Evolutionary conservation across 108 stramenopile genomes (phyloP).

Genomic region (Cyclotella sp.): DNA sequence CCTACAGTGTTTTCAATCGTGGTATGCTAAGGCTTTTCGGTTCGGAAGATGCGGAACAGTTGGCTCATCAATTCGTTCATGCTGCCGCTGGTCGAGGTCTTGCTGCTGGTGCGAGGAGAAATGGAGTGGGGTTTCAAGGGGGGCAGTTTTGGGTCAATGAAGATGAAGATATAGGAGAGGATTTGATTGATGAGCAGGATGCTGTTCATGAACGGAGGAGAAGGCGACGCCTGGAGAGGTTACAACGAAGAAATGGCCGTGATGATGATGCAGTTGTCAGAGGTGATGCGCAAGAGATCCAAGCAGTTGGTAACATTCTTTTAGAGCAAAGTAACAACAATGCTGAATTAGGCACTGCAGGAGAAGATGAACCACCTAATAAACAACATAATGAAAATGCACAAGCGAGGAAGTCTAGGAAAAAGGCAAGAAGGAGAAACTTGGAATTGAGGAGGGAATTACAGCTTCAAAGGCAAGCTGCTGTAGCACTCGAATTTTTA

Average conservation of each 20-base stretch:
- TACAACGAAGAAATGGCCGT: slow-evolving; percentile 22
- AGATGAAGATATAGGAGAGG: slow-evolving; percentile 24
- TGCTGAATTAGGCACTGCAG: slow-evolving; percentile 20
- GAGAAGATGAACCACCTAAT: slow-evolving; percentile 26
- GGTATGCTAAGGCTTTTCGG: slow-evolving; percentile 79
- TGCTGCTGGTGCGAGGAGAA: slow-evolving; percentile 12
- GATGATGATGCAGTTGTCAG: slow-evolving; percentile 8
- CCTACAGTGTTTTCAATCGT: slow-evolving; percentile 86
- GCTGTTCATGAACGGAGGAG: slow-evolving; percentile 32
- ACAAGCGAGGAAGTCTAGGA: slow-evolving; percentile 64
- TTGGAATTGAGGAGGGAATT: slow-evolving; percentile 72
- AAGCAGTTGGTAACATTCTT: slow-evolving; percentile 23
- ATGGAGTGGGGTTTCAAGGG: background rate
- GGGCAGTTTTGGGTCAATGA: slow-evolving; percentile 15
- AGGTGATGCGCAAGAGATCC: background rate
- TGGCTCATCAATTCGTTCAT: slow-evolving; percentile 76
- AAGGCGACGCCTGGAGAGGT: slow-evolving; percentile 39
- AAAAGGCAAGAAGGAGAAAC: slow-evolving; percentile 66
- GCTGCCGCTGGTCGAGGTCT: slow-evolving; percentile 15
- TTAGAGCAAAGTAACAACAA: slow-evolving; percentile 8
- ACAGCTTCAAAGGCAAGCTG: slow-evolving; percentile 75
- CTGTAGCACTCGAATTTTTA: slow-evolving; percentile 74
- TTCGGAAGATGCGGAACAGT: slow-evolving; percentile 72
- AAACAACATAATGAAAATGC: slow-evolving; percentile 1
- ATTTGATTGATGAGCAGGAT: slow-evolving; percentile 39